Percentiles rank a stretch among this genome's conserved stretches.
These are phyloP conservation scores for Amniculicola lignicola DNA, from an alignment of 495 filamentous ascomycete genomes.

Conservation along the genomic window DNA sequence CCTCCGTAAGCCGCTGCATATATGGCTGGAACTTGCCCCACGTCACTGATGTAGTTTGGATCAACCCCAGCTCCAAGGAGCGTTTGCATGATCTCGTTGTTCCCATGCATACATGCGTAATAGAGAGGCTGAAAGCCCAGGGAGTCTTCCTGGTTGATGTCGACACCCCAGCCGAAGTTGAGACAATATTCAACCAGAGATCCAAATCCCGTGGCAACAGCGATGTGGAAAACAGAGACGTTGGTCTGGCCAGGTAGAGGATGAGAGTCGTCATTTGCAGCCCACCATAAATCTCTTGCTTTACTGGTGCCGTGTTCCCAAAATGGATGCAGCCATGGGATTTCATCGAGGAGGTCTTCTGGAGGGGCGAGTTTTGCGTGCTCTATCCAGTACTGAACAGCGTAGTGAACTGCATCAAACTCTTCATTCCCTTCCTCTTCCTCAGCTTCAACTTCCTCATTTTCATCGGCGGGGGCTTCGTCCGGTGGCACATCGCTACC, in stretches of 20 bases:
- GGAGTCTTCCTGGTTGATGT: conserved; percentile 14
- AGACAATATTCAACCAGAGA: conserved; percentile 13
- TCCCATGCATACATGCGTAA: conserved; percentile 8
- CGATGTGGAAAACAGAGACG: conserved; percentile 12
- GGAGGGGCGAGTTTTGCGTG: conserved; percentile 15
- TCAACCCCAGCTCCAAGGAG: conserved; percentile 10
- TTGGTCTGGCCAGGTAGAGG: background rate
- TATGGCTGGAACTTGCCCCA: conserved; percentile 28
- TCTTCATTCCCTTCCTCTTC: conserved; percentile 3
- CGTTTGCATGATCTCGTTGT: conserved; percentile 8
- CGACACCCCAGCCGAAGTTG: background rate
- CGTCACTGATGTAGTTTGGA: background rate
- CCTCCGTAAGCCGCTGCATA: conserved; percentile 39
- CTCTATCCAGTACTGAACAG: conserved; percentile 24
- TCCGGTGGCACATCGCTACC: too few relatives aligned
- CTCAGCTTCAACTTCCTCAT: background rate
- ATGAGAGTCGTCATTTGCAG: conserved; percentile 1
- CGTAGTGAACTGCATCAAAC: background rate
- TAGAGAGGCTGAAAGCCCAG: conserved; percentile 18
- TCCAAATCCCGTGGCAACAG: conserved; percentile 2
- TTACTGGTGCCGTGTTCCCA: conserved; percentile 4
- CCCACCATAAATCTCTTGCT: conserved; percentile 15
- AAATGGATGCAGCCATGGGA: conserved; percentile 3
- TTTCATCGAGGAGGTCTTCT: conserved; percentile 19
- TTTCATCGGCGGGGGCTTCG: background rate